phyloP scores from a whole-genome alignment of 495 filamentous ascomycete species.

The Xylaria longipes region DNA sequence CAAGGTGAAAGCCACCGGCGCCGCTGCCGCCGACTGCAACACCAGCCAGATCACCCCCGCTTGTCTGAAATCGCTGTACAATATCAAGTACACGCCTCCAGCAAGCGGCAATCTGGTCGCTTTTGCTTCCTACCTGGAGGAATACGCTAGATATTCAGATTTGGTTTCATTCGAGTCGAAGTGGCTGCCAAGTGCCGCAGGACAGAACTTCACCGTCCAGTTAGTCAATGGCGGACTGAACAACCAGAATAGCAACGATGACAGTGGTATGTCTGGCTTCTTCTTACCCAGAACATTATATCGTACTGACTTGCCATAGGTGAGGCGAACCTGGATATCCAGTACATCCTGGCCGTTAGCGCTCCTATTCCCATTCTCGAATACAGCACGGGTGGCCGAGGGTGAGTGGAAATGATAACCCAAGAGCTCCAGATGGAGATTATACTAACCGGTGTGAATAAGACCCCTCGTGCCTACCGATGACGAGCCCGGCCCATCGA shows the following conservation, averaged over 20 bases:
- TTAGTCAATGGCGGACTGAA: constrained; percentile 63
- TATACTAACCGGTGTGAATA: constrained; percentile 24
- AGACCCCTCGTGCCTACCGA: constrained; percentile 66
- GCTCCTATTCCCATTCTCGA: constrained; percentile 66
- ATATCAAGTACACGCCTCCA: constrained; percentile 60
- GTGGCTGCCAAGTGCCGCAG: constrained; percentile 47
- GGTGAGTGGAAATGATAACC: constrained; percentile 30
- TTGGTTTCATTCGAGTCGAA: constrained; percentile 40
- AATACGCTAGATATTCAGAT: constrained; percentile 52
- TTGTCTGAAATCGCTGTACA: constrained; percentile 69
- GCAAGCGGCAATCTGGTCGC: constrained; percentile 59
- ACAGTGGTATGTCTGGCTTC: constrained; percentile 42
- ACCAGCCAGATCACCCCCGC: constrained; percentile 59
- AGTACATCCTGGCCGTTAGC: constrained; percentile 65
- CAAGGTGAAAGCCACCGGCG: constrained; percentile 11
- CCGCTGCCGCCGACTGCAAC: constrained; percentile 49
- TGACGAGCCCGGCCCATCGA: constrained; percentile 57
- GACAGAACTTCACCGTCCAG: constrained; percentile 61
- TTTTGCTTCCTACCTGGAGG: constrained; percentile 64
- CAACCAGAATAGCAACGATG: constrained; percentile 53
- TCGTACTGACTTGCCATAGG: constrained; percentile 30
- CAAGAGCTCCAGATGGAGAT: background rate
- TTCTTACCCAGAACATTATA: background rate
- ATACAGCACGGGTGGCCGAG: constrained; percentile 71
- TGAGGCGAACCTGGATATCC: constrained; percentile 78